Evolutionary conservation across 139 green algal genomes (phyloP).

Genomic region (Ostreobium quekettii): DNA sequence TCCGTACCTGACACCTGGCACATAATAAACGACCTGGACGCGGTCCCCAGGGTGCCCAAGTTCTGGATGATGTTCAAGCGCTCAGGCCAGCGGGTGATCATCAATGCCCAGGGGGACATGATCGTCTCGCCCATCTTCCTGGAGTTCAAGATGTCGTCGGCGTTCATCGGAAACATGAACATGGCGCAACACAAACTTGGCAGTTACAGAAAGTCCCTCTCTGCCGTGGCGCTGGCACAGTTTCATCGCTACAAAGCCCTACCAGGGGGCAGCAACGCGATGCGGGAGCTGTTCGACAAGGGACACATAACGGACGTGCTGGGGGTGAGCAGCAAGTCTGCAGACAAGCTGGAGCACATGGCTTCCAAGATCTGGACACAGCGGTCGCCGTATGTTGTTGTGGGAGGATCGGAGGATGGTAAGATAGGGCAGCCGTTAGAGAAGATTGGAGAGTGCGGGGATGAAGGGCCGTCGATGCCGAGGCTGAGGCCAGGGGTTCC

Average conservation of each 20-base stretch:
- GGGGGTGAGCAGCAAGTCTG: too few relatives aligned
- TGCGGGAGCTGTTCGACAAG: neutral
- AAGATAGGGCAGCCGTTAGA: too few relatives aligned
- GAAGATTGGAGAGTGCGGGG: too few relatives aligned
- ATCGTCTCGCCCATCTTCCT: conserved; percentile 20
- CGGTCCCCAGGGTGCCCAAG: conserved; percentile 24
- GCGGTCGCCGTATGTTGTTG: too few relatives aligned
- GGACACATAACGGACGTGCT: too few relatives aligned
- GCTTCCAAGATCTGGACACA: too few relatives aligned
- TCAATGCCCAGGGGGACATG: conserved; percentile 34
- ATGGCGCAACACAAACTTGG: neutral
- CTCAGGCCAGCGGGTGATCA: conserved; percentile 32
- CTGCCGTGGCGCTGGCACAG: neutral
- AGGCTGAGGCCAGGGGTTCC: too few relatives aligned
- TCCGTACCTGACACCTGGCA: neutral
- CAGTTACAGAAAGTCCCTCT: neutral
- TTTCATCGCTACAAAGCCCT: neutral
- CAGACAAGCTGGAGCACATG: too few relatives aligned
- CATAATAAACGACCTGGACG: conserved; percentile 19
- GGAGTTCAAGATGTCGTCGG: neutral
- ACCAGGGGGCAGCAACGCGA: neutral
- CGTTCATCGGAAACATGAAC: neutral
- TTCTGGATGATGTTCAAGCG: conserved; percentile 42
- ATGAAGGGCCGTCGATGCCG: too few relatives aligned
- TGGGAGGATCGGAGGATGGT: too few relatives aligned